Evolutionary conservation across 257 asterid genomes (phyloP), one percentile per base, ranked within the genome.

Genomic region (Nicotiana noctiflora): DNA sequence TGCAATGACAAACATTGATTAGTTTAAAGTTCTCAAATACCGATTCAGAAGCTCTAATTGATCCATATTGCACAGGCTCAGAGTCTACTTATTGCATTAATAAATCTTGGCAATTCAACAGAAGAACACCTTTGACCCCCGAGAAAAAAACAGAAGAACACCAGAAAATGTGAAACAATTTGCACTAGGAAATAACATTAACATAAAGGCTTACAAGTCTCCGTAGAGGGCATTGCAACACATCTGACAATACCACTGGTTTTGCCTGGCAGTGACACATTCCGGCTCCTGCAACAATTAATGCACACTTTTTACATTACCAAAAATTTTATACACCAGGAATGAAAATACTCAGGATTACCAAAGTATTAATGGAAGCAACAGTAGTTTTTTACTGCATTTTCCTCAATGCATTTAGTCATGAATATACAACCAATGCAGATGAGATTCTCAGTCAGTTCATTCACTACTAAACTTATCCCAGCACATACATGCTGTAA

Each of bases 181-280:
- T 75, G 51, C 40, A 37, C 18, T 70, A n/a, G 57, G 19, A 62
- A 13, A 40, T 18, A 12, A 55, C 29, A 18, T 8, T 1, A 25
- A 18, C 12, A 79, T 55, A 72, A 18, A 4, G 8, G 8, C 75
- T 29, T 84, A 95, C 98, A 92, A 81, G 97, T 91, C 84, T 92
- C 94, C 34, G 86, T 80, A 37, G 93, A 80, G 27, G 96, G 89
- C 60, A 96, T 80, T 61, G 95, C 91, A 52, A 93, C 92, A 76
- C 99, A 95, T 84, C 87, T 92, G 76, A 88, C 88, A 70, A 79
- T 62, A 40, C 86, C 86, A 55, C 72, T 52, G 55, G 68, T 52
- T 85, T 83, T 90, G 75, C 86, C 85, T 27, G 88, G 87, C 80
- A 92, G 66, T 34, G 88, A 85, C 75, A 90, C 85, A 79, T 57